Base-by-base conservation (phyloP, 371 early-diverging fungal species). In the Nosema muscidifuracis region DNA sequence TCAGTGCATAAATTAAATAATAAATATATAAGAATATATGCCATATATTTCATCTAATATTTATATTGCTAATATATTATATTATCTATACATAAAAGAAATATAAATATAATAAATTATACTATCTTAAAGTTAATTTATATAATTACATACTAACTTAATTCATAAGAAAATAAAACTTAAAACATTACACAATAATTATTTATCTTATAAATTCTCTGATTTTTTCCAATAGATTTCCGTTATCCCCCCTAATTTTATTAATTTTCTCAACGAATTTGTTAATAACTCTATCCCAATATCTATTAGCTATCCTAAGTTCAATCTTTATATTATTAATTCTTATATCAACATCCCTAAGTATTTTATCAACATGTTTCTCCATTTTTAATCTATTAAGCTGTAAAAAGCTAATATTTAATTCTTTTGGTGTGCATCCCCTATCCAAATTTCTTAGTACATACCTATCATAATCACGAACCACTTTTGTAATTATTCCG, bases 401-500 rank as follows among this genome's bases (percentile, higher is more conserved):
- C 26, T 74, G 71, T n/a, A 82, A 62, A 44, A 65, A 58, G 4
- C 73, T 79, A 61, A 93, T 88, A 76, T 90, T 90, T 44, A 95
- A 85, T 9, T 95, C 95, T 81, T 90, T 89, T 33, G 89, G 87
- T 44, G 88, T 86, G 18, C 91, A 87, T 2, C 96, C 96, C 56
- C 94, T 85, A 77, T 90, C 90, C 36, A 95, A 83, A 76, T 94
- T 93, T 62, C 96, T 86, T 61, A 90, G 83, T 28, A 95, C 82
- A 82, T 91, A 94, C 69, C 87, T 84, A 82, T 94, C 93, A 78
- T 95, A 94, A 78, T 95, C 92, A 65, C 88, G 85, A 13, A 95
- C 91, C 57, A 95, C 92, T 22, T 92, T 88, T 1, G 94, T 92
- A 73, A 95, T 94, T 44, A 95, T 80, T 67, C 92, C 92, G 0